These are phyloP conservation scores for Cordyceps fumosorosea DNA, from an alignment of 2,329 filamentous ascomycete genomes.

Conservation along the genomic window DNA sequence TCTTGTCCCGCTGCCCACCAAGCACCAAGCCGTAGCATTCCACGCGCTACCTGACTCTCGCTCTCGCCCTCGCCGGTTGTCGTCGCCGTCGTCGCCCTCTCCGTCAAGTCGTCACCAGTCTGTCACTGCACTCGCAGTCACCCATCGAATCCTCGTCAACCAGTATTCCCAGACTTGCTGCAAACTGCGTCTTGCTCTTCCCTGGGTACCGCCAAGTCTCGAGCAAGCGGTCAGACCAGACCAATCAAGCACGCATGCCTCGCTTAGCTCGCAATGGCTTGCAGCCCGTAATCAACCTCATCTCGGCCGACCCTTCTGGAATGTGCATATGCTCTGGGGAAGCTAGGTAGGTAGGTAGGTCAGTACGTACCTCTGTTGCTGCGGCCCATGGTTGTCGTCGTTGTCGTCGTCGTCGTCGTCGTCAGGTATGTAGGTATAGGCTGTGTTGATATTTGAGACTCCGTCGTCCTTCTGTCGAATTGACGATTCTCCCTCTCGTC, in stretches of 20 bases:
- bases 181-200: no score
- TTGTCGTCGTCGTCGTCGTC: neutral
- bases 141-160: no score
- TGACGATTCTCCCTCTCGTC: neutral
- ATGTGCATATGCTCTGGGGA: conserved; percentile 1
- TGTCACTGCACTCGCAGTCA: neutral
- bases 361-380: conserved; percentile 14
- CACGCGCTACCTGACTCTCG: no score
- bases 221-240: neutral
- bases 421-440: neutral
- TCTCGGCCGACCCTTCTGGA: conserved; percentile 7
- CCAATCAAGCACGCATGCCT: neutral
- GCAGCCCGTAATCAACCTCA: neutral
- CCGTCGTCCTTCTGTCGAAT: neutral
- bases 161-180: no score
- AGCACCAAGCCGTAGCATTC: no score
- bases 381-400: conserved; percentile 11
- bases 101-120: no score
- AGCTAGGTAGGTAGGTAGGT: neutral
- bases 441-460: neutral
- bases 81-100: no score
- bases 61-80: no score
- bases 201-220: no score
- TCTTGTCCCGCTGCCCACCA: no score
- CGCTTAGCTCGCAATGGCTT: neutral